Evolutionary conservation across 1,139 yeast genomes (phyloP).

Genomic region (Arxiozyma heterogenica): DNA sequence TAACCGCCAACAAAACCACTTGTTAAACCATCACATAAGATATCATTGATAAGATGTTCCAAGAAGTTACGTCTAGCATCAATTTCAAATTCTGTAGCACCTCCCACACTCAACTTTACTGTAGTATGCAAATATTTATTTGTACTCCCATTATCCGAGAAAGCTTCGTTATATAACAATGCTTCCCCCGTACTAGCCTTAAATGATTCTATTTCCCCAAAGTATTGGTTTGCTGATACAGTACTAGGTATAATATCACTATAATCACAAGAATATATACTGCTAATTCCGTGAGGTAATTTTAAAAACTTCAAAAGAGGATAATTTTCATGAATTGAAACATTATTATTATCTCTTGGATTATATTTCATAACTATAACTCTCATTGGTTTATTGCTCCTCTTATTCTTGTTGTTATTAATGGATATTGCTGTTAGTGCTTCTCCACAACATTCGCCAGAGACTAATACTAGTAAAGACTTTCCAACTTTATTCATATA

Average conservation of each 20-base stretch:
- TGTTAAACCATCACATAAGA: slow-evolving; percentile 21
- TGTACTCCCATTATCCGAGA: neutral
- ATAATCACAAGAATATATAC: slow-evolving; percentile 25
- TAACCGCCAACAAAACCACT: slow-evolving; percentile 24
- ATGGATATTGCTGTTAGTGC: slow-evolving; percentile 26
- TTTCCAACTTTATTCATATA: slow-evolving; percentile 20
- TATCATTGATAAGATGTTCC: slow-evolving; percentile 23
- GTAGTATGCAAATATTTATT: slow-evolving; percentile 17
- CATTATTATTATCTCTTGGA: slow-evolving; percentile 13
- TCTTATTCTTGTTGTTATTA: slow-evolving; percentile 25
- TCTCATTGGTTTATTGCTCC: slow-evolving; percentile 16
- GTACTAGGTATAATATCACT: slow-evolving; percentile 26
- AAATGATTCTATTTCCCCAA: slow-evolving; percentile 24
- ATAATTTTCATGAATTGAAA: slow-evolving; percentile 20
- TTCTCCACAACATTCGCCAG: slow-evolving; percentile 26
- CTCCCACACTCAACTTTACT: slow-evolving; percentile 26
- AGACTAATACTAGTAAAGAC: slow-evolving; percentile 21
- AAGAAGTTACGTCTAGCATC: slow-evolving; percentile 22
- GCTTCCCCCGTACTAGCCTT: slow-evolving; percentile 29
- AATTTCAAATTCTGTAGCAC: slow-evolving; percentile 24
- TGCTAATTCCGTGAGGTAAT: slow-evolving; percentile 22
- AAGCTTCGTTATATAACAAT: slow-evolving; percentile 20
- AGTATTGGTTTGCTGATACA: slow-evolving; percentile 19
- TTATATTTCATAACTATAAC: slow-evolving; percentile 21
- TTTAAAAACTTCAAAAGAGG: slow-evolving; percentile 21